Conservation (phyloP, 495 filamentous ascomycete species). For the Talaromyces ruber region DNA sequence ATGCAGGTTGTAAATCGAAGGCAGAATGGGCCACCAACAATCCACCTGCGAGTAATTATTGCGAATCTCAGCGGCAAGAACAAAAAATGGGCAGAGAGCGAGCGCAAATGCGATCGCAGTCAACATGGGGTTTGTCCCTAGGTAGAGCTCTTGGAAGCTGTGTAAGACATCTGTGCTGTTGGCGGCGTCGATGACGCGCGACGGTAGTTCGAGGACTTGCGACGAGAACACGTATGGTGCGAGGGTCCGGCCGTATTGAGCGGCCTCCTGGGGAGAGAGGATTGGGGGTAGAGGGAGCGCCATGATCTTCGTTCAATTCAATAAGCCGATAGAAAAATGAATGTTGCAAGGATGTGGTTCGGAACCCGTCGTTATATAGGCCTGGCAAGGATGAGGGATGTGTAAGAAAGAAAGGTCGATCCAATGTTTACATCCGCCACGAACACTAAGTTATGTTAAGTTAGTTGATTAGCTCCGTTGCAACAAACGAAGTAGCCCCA, state of each 20-base stretch:
- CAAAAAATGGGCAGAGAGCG: slow-evolving; percentile 55
- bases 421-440: not conserved
- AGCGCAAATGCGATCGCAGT: slow-evolving; percentile 65
- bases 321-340: too few species aligned
- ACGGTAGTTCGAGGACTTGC: slow-evolving; percentile 66
- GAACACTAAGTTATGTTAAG: not conserved
- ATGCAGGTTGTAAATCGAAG: slow-evolving; percentile 82
- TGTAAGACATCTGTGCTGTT: slow-evolving; percentile 36
- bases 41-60: slow-evolving; percentile 94
- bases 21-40: slow-evolving; percentile 81
- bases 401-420: not conserved
- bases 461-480: not conserved
- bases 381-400: not conserved
- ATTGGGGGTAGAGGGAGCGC: slow-evolving; percentile 56
- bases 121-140: slow-evolving; percentile 80
- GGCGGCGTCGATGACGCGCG: slow-evolving; percentile 45
- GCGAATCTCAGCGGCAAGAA: slow-evolving; percentile 73
- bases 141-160: slow-evolving; percentile 59
- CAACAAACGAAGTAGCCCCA: not conserved
- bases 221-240: slow-evolving; percentile 53
- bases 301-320: slow-evolving; percentile 28
- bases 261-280: slow-evolving; percentile 58
- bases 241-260: slow-evolving; percentile 65
- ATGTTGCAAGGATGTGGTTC: too few species aligned
- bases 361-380: not conserved